A percentile compares a stretch with the other conserved stretches of the same genome.
Conservation (phyloP, 805 yeast genomes). For the Wickerhamomyces mucosus region DNA sequence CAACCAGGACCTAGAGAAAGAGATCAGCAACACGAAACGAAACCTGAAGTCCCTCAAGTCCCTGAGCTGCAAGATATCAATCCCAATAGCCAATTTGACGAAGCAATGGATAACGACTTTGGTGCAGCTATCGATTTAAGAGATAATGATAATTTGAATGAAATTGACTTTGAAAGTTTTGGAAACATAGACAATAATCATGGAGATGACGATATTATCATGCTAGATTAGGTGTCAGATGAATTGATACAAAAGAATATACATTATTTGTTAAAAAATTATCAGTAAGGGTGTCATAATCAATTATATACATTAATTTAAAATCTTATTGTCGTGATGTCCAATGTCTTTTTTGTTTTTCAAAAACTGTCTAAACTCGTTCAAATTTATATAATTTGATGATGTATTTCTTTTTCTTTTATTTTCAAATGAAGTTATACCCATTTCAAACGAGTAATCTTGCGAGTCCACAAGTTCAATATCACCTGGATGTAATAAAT, state of each 20-base stretch:
- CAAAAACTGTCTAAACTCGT: slow-evolving; percentile 5
- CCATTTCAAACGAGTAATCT: not conserved
- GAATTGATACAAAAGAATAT: not conserved
- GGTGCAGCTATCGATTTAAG: not conserved
- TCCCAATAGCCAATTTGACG: too few relatives aligned
- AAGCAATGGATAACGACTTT: not conserved
- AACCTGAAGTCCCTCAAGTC: not conserved
- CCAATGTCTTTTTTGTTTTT: not conserved
- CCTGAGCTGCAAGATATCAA: too few relatives aligned
- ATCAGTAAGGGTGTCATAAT: not conserved
- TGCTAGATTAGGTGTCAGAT: slow-evolving; percentile 5
- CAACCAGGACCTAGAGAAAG: not conserved
- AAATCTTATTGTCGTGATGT: not conserved
- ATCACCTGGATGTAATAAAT: slow-evolving; percentile 17
- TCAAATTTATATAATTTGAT: slow-evolving; percentile 9
- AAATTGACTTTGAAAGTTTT: slow-evolving; percentile 10
- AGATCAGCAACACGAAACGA: not conserved
- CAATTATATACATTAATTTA: not conserved
- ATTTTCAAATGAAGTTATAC: not conserved
- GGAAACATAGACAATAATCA: slow-evolving; percentile 9
- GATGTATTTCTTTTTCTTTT: not conserved
- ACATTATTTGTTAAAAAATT: not conserved
- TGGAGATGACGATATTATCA: slow-evolving; percentile 9
- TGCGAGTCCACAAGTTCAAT: slow-evolving; percentile 5
- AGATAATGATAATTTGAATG: slow-evolving; percentile 3